Evolutionary conservation across 331 rosid genomes (phyloP).

Genomic region (Cydonia oblonga): DNA sequence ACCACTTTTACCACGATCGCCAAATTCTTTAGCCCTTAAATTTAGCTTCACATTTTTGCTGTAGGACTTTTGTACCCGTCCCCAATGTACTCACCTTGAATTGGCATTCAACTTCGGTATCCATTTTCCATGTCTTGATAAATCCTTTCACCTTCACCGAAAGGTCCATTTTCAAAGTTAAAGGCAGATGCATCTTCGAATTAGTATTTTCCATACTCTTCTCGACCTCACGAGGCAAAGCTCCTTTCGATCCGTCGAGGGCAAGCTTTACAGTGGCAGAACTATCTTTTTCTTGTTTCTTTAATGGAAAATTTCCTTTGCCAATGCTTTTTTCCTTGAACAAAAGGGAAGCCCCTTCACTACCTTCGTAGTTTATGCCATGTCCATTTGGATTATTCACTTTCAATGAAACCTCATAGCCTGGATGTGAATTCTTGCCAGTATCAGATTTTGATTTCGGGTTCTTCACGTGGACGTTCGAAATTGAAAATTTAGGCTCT

Average conservation of each 20-base stretch:
- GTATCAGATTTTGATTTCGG: background rate
- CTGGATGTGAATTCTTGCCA: background rate
- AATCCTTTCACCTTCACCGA: slow-evolving; percentile 12
- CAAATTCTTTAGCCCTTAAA: background rate
- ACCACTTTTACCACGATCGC: background rate
- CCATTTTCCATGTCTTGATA: slow-evolving; percentile 18
- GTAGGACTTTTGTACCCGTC: slow-evolving; percentile 3
- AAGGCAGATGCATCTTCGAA: background rate
- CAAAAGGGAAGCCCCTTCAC: slow-evolving; percentile 1
- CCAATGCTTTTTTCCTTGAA: slow-evolving; percentile 10
- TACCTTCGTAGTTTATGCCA: background rate
- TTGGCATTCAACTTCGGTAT: slow-evolving; percentile 23
- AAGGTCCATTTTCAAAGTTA: slow-evolving; percentile 25
- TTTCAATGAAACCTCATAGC: slow-evolving; percentile 20
- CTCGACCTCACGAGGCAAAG: slow-evolving; percentile 2
- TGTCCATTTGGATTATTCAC: slow-evolving; percentile 22
- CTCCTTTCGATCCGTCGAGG: slow-evolving; percentile 6
- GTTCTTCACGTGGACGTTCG: background rate
- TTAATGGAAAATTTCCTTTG: slow-evolving; percentile 21
- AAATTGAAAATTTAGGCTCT: slow-evolving; percentile 22
- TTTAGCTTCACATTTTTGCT: slow-evolving; percentile 24
- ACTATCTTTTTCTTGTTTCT: background rate
- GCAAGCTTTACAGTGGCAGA: background rate
- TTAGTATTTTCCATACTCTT: slow-evolving; percentile 1
- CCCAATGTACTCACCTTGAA: slow-evolving; percentile 19